Evolutionary conservation across 176 grass and related monocot genomes (phyloP).

Genomic region (Avena insularis): DNA sequence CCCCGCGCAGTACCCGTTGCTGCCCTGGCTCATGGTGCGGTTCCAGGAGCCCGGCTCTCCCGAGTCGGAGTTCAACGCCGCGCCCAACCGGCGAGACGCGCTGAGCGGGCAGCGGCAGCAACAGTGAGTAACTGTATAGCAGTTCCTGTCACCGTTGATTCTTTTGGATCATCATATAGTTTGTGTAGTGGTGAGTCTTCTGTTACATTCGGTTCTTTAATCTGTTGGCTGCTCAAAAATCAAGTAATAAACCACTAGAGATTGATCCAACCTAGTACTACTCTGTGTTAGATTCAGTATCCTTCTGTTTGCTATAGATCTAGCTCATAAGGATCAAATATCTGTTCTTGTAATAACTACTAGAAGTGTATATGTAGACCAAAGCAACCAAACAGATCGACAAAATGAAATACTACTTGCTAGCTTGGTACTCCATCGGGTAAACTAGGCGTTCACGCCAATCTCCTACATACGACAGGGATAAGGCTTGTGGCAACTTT

Average conservation of each 20-base stretch:
- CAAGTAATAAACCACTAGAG: slow-evolving; percentile 28
- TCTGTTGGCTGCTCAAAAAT: slow-evolving; percentile 44
- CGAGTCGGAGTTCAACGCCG: slow-evolving; percentile 60
- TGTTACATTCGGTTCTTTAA: slow-evolving; percentile 44
- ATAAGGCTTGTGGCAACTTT: not conserved
- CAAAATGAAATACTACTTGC: not conserved
- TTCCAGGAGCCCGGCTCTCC: slow-evolving; percentile 43
- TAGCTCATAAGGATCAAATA: no score
- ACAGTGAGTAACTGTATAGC: slow-evolving; percentile 15
- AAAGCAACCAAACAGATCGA: not conserved
- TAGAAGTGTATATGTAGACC: not conserved
- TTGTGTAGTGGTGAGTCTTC: slow-evolving; percentile 38
- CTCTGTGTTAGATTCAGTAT: no score
- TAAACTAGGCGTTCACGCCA: not conserved
- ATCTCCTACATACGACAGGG: not conserved
- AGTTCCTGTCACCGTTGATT: slow-evolving; percentile 36
- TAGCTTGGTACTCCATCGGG: not conserved
- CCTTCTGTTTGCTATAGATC: no score
- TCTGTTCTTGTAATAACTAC: no score
- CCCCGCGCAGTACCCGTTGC: slow-evolving; percentile 59
- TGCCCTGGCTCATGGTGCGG: slow-evolving; percentile 76
- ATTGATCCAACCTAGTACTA: no score
- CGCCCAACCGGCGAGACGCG: slow-evolving; percentile 47
- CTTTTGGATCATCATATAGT: slow-evolving; percentile 44
- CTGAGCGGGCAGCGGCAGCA: slow-evolving; percentile 39